Percentiles rank a stretch among this genome's conserved stretches.
phyloP scores from a whole-genome alignment of 78 protist genomes.

The Trichosphaerium sp. region DNA sequence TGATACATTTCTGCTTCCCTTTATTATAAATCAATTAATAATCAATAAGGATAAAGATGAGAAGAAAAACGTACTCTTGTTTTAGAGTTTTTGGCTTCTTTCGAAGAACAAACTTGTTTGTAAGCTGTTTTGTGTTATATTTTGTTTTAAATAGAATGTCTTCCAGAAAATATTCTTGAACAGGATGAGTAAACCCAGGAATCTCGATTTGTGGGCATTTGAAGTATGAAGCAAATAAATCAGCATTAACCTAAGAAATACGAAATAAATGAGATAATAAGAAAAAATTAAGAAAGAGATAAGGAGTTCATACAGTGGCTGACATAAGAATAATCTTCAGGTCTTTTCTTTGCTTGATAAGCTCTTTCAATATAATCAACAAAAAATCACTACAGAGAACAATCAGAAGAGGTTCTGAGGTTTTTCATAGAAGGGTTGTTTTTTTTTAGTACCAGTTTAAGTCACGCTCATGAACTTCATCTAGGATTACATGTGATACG shows the following conservation, averaged over 20 bases:
- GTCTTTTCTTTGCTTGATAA: conserved; percentile 12
- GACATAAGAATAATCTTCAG: conserved; percentile 15
- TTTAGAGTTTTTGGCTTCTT: too few relatives aligned
- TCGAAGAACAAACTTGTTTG: too few relatives aligned
- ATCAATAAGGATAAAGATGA: too few relatives aligned
- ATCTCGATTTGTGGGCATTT: not conserved
- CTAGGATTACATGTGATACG: conserved; percentile 40
- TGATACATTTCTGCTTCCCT: too few relatives aligned
- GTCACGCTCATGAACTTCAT: conserved; percentile 57
- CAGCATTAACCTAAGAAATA: not conserved
- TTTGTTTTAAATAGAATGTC: not conserved
- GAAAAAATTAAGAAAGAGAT: not conserved
- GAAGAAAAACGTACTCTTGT: too few relatives aligned
- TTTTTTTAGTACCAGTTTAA: too few relatives aligned
- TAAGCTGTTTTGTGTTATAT: too few relatives aligned
- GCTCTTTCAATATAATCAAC: conserved; percentile 13
- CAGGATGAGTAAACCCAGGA: not conserved
- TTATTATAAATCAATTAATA: too few relatives aligned
- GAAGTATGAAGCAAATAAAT: too few relatives aligned
- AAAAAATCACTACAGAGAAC: too few relatives aligned
- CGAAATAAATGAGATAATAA: not conserved
- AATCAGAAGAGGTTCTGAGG: too few relatives aligned
- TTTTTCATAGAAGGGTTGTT: too few relatives aligned
- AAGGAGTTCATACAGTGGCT: not conserved
- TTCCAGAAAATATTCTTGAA: not conserved